These are phyloP conservation scores for Aspergillus brunneoviolaceus DNA, from an alignment of 2,329 filamentous ascomycete genomes.

Conservation along the genomic window DNA sequence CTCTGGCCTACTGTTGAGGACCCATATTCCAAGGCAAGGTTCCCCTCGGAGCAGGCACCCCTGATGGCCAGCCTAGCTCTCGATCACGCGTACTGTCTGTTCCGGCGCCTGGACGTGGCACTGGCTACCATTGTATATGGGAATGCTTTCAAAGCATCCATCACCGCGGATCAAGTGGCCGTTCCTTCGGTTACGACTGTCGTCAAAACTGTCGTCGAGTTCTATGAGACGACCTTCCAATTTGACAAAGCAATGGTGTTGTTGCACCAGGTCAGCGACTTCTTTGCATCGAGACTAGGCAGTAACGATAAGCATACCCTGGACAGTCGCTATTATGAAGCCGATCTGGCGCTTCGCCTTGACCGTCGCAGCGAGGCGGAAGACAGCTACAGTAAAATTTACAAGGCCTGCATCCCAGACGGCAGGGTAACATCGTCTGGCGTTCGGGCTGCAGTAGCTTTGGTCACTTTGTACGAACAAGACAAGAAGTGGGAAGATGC, in stretches of 20 bases:
- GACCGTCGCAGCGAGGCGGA: constrained; percentile 33
- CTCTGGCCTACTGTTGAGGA: constrained; percentile 34
- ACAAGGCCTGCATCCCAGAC: constrained; percentile 35
- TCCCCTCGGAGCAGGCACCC: constrained; percentile 32
- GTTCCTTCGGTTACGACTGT: constrained; percentile 33
- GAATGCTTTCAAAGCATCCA: constrained; percentile 34
- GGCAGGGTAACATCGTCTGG: constrained; percentile 39
- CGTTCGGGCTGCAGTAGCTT: constrained; percentile 47
- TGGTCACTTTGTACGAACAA: constrained; percentile 48
- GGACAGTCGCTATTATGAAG: constrained; percentile 50
- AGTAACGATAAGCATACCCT: constrained; percentile 47
- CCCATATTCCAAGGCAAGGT: constrained; percentile 28
- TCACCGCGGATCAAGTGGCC: constrained; percentile 32
- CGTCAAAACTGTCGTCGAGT: constrained; percentile 37
- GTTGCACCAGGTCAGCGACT: constrained; percentile 33
- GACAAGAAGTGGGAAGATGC: constrained; percentile 49
- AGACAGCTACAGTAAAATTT: constrained; percentile 49
- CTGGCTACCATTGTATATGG: constrained; percentile 32
- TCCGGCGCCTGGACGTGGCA: constrained; percentile 33
- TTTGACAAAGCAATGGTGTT: constrained; percentile 33
- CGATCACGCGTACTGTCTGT: constrained; percentile 35
- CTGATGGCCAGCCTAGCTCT: constrained; percentile 33
- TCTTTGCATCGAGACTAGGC: constrained; percentile 31
- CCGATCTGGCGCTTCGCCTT: constrained; percentile 47
- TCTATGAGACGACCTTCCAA: constrained; percentile 39